Base-by-base conservation (phyloP, 441 rosid genomes). In the Populus hybrid region DNA sequence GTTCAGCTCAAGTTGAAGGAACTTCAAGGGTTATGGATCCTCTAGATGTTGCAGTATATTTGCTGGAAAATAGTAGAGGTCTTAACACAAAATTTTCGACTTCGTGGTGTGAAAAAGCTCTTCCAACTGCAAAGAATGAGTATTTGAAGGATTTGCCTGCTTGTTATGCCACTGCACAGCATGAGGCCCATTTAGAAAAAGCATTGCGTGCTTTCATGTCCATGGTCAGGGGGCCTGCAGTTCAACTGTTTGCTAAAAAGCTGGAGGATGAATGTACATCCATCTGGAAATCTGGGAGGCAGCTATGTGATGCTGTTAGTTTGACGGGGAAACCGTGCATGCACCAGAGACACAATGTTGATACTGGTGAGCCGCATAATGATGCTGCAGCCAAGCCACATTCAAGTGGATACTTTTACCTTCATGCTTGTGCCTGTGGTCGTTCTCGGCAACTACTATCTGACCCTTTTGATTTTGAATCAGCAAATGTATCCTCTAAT, bases 351-450 rank as follows among this genome's bases (percentile, higher is more conserved):
- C 98, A 91, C 78, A 78, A 82, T 78, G 65, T 76, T 63, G 79
- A 69, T 53, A 80, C 74, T 32, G 80, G 69, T 61, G 81, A 80
- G 72, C 75, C 78, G 30, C 74, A 68, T 69, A 30, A 71, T 19
- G 88, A 81, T 73, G 81, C 73, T 72, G 80, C 79, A 63, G 70
- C 69, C 40, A 86, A 83, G 81, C 72, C 88, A 71, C 98, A 93
- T 86, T 88, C 92, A 72, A 93, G 97, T 80, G 94, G 94, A 70
- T 91, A 84, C 80, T 87, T 87, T 79, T 91, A 91, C 81, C 94
- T 91, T 79, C 98, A 93, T 77, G 95, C 97, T 34, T 93, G 98
- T 83, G 90, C 95, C 53, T 93, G 97, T 88, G 98, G 97, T 69
- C 95, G 94, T 66, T 86, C 94, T 75, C 88, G 97, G 74, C 80